A percentile compares a stretch with the other conserved stretches of the same genome.
phyloP scores from a whole-genome alignment of 768 basidiomycete genomes.

The Xerocomellus dryophilus region DNA sequence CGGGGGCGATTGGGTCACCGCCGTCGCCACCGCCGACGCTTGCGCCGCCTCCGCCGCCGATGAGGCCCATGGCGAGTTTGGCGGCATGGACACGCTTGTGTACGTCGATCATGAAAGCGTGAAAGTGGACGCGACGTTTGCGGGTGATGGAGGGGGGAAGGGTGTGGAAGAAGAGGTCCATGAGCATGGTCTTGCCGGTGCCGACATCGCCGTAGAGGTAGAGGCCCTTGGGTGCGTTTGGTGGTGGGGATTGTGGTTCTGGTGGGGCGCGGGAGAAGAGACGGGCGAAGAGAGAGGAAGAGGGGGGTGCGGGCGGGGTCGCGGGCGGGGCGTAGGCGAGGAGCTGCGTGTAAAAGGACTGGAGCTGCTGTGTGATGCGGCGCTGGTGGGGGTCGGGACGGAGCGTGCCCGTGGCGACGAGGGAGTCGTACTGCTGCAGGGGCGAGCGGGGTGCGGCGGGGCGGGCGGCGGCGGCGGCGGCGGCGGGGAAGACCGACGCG shows the following conservation, averaged over 20 bases:
- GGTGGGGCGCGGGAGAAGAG: conserved; percentile 29
- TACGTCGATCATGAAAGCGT: conserved; percentile 99
- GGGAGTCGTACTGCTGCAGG: conserved; percentile 42
- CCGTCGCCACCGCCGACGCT: conserved; percentile 28
- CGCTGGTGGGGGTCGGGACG: conserved; percentile 81
- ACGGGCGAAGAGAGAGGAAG: conserved; percentile 20
- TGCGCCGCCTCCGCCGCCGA: conserved; percentile 36
- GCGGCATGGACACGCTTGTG: conserved; percentile 88
- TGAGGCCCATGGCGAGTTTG: conserved; percentile 65
- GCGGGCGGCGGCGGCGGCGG: no score
- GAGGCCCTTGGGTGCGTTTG: conserved; percentile 73
- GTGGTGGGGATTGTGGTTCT: conserved; percentile 37
- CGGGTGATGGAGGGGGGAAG: conserved; percentile 62
- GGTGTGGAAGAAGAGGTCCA: conserved; percentile 94
- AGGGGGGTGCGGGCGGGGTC: conserved; percentile 49
- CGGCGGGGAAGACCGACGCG: neutral
- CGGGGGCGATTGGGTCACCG: conserved; percentile 83
- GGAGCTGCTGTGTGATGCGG: conserved; percentile 77
- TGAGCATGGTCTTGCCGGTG: conserved; percentile 98
- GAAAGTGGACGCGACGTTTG: conserved; percentile 93
- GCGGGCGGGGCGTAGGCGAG: conserved; percentile 68
- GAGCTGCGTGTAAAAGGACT: conserved; percentile 74
- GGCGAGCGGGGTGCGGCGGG: conserved; percentile 14
- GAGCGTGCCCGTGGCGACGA: conserved; percentile 53
- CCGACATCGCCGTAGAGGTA: conserved; percentile 97